A percentile compares a stretch with the other conserved stretches of the same genome.
These are phyloP conservation scores for Hyaloscypha bicolor DNA, from an alignment of 495 filamentous ascomycete genomes.

Conservation along the genomic window DNA sequence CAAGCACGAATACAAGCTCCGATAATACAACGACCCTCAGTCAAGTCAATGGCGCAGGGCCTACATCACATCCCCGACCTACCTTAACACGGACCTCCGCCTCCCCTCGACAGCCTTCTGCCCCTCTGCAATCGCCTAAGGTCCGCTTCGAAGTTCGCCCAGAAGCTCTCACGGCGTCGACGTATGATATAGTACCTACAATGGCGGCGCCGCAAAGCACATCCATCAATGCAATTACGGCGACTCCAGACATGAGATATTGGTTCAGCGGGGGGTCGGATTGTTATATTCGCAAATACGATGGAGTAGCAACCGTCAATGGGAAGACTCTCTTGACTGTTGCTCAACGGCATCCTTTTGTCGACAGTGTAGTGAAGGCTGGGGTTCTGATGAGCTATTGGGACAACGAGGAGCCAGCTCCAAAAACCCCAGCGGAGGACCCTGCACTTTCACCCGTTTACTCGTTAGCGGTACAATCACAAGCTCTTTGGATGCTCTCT, in stretches of 20 bases:
- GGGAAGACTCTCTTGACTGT: constrained; percentile 93
- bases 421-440: constrained; percentile 48
- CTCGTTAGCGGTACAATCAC: constrained; percentile 85
- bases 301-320: constrained; percentile 94
- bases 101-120: constrained; percentile 47
- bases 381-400: constrained; percentile 94
- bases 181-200: constrained; percentile 95
- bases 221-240: constrained; percentile 88
- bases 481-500: constrained; percentile 87
- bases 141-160: constrained; percentile 70
- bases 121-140: constrained; percentile 41
- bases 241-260: constrained; percentile 94
- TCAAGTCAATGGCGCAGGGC: constrained; percentile 26
- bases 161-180: constrained; percentile 78
- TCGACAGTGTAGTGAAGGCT: constrained; percentile 94
- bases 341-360: constrained; percentile 94
- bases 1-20: constrained; percentile 39
- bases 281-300: constrained; percentile 93
- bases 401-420: constrained; percentile 74
- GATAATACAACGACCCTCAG: constrained; percentile 26
- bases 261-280: constrained; percentile 93
- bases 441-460: constrained; percentile 81
- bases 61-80: constrained; percentile 32
- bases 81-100: constrained; percentile 47
- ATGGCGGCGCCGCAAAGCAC: constrained; percentile 95